Base-by-base conservation (phyloP, 2,329 filamentous ascomycete species). In the Fusarium falciforme region DNA sequence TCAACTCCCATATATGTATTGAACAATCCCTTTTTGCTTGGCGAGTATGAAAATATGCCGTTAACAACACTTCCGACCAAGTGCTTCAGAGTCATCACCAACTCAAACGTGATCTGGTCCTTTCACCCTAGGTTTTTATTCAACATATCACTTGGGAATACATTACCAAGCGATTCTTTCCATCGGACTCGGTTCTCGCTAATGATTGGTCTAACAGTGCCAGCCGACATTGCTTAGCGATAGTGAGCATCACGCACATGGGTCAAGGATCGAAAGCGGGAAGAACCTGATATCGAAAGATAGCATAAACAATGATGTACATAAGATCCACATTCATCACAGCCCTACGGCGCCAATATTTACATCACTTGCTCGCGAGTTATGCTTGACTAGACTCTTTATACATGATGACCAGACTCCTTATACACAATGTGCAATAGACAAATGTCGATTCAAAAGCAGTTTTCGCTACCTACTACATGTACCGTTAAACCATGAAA, bases 401-500 rank as follows among this genome's bases (percentile, higher is more conserved):
- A 47, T 10, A 25, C 42, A 44, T 5, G 7, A 44, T 5, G 20
- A 20, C 40, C 22, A 22, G 20, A 22, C 40, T 42, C 20, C 9
- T 42, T 5, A 47, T 16, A 25, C 42, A 47, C 14, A 9, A 47
- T 27, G 17, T n/a, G 17, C 17, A 52, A 29, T 11, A 52, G 5
- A 52, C 27, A 31, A 52, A 52, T 52, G 27, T n/a, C 27, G 12
- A n/a, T 52, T 31, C 47, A 31, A 58, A 38, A 58, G 16, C 55
- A 44, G 25, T 42, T 38, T 20, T 40, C 25, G 11, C 52, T 71
- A 33, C 49, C 61, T 5, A n/a, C 40, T 70, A 33, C 61, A 66
- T 10, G 20, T 59, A 16, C 54, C 40, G 58, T 70, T 47, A 12
- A 61, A 31, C 14, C 61, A 60, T 60, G 44, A 66, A 29, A 14